These are phyloP conservation scores for Houttuynia cordata DNA, from an alignment of 164 flowering plant species.

Conservation along the genomic window DNA sequence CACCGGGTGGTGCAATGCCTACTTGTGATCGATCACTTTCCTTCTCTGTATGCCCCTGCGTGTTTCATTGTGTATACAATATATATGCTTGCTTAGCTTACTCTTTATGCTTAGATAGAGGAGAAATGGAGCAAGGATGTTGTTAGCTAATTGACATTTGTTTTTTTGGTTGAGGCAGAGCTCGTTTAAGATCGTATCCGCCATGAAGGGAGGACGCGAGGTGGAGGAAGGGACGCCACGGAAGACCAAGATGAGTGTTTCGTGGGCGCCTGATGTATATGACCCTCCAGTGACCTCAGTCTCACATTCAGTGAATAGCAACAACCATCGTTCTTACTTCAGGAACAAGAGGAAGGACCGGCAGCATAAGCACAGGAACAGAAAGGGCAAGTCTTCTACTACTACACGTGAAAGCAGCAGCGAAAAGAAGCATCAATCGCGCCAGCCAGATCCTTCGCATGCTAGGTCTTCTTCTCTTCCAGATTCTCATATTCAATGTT, in stretches of 20 bases:
- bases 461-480: constrained; percentile 6
- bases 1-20: constrained; percentile 4
- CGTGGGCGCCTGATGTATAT: constrained; percentile 84
- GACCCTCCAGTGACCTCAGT: constrained; percentile 56
- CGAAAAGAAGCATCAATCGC: constrained; percentile 36
- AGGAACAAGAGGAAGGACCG: constrained; percentile 38
- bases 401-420: constrained; percentile 28
- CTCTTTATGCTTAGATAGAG: background rate
- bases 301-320: constrained; percentile 35
- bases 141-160: background rate
- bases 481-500: constrained; percentile 1
- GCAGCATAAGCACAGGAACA: constrained; percentile 33
- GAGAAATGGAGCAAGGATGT: background rate
- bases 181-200: constrained; percentile 28
- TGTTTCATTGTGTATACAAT: background rate
- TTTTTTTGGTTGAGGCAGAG: background rate
- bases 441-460: constrained; percentile 17
- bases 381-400: constrained; percentile 21
- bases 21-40: constrained; percentile 18
- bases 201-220: constrained; percentile 75
- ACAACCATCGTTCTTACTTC: constrained; percentile 16
- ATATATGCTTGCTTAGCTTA: background rate
- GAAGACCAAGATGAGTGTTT: constrained; percentile 31
- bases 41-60: constrained; percentile 34
- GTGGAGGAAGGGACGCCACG: constrained; percentile 25